Conservation (phyloP, 257 asterid species). For the Gardenia jasminoides region DNA sequence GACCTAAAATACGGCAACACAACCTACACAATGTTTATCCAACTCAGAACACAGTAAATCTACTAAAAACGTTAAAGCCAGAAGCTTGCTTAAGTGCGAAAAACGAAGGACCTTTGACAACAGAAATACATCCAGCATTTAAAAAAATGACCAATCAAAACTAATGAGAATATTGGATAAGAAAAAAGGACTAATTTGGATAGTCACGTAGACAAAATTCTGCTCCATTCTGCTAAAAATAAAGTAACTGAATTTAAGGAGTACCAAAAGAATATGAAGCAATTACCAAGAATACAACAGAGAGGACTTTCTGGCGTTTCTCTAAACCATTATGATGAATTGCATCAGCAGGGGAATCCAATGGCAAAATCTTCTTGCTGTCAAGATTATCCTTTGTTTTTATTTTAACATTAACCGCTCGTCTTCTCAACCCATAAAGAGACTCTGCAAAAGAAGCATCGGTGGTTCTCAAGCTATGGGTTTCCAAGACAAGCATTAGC, state of each 20-base stretch:
- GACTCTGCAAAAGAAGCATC: constrained; percentile 98
- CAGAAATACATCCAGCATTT: not conserved
- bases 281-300: constrained; percentile 80
- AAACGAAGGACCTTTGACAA: not conserved
- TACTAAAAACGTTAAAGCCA: not conserved
- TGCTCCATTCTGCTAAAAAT: not conserved
- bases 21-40: constrained; percentile 49
- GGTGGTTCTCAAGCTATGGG: constrained; percentile 89
- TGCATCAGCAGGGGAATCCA: constrained; percentile 36
- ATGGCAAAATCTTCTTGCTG: constrained; percentile 15
- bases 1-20: constrained; percentile 86
- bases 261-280: not conserved
- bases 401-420: constrained; percentile 63
- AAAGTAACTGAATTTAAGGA: not conserved
- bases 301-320: constrained; percentile 79
- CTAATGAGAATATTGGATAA: not conserved
- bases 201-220: not conserved
- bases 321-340: constrained; percentile 61
- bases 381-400: constrained; percentile 27
- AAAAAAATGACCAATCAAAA: not conserved
- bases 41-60: constrained; percentile 9
- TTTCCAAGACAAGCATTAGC: constrained; percentile 91
- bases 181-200: not conserved
- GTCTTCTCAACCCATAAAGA: constrained; percentile 79
- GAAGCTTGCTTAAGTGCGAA: not conserved